These are phyloP conservation scores for Rhinocladiella mackenziei DNA, from an alignment of 2,329 filamentous ascomycete genomes.

Conservation along the genomic window DNA sequence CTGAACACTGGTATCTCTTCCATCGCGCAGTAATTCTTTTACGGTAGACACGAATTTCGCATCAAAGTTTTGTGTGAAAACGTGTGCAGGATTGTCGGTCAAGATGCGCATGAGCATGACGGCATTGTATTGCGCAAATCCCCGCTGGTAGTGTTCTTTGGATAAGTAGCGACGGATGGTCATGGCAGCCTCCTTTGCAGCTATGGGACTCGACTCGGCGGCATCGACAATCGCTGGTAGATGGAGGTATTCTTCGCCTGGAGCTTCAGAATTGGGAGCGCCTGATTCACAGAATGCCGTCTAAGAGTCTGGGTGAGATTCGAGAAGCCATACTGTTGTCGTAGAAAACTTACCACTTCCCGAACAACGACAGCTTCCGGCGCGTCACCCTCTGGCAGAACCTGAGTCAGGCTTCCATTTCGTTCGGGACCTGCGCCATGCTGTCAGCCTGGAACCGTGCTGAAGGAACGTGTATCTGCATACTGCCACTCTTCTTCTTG, in stretches of 20 bases:
- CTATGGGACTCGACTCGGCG: constrained; percentile 84
- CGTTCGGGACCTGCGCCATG: constrained; percentile 18
- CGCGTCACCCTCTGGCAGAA: constrained; percentile 34
- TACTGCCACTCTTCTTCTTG: constrained; percentile 27
- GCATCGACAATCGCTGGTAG: constrained; percentile 91
- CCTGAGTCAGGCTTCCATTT: constrained; percentile 8
- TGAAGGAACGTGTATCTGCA: neutral
- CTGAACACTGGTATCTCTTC: constrained; percentile 70
- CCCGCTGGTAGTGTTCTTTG: constrained; percentile 61
- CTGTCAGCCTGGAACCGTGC: constrained; percentile 10
- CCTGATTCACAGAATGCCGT: constrained; percentile 77
- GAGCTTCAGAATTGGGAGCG: constrained; percentile 48
- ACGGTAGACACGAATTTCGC: constrained; percentile 73
- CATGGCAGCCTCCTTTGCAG: constrained; percentile 74
- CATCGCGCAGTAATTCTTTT: constrained; percentile 68
- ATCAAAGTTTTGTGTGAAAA: constrained; percentile 88
- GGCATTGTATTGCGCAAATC: constrained; percentile 86
- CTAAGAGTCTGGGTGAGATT: constrained; percentile 43
- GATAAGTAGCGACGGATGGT: constrained; percentile 78
- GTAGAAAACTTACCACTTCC: constrained; percentile 38
- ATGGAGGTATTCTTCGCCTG: constrained; percentile 83
- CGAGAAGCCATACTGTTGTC: neutral
- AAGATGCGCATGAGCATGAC: constrained; percentile 94
- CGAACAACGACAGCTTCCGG: constrained; percentile 39
- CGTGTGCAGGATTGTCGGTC: constrained; percentile 81